Conservation (phyloP, 768 basidiomycete species). For the Boletellus emodensis region DNA sequence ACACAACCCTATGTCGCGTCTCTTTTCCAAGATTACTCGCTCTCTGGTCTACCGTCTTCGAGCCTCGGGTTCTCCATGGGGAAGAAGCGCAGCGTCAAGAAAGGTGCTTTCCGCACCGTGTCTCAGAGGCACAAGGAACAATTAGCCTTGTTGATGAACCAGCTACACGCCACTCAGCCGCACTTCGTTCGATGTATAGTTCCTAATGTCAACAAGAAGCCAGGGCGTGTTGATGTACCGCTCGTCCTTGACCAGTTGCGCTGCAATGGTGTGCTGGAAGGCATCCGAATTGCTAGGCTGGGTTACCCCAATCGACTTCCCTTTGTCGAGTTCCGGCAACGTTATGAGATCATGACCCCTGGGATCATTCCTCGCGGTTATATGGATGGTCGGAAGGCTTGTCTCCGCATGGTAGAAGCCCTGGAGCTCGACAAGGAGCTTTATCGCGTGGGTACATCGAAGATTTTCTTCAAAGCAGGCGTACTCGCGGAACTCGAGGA, state of each 20-base stretch:
- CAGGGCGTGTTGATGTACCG: slow-evolving; percentile 87
- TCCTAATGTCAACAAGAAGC: slow-evolving; percentile 88
- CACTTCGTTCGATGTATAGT: slow-evolving; percentile 99
- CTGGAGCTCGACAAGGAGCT: slow-evolving; percentile 81
- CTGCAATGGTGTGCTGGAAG: slow-evolving; percentile 98
- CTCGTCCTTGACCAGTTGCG: slow-evolving; percentile 94
- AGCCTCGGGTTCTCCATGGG: slow-evolving; percentile 37
- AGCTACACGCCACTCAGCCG: slow-evolving; percentile 90
- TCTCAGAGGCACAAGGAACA: slow-evolving; percentile 96
- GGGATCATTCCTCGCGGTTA: slow-evolving; percentile 92
- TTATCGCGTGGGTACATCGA: slow-evolving; percentile 92
- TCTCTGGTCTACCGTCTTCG: slow-evolving; percentile 30
- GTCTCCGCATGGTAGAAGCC: slow-evolving; percentile 82
- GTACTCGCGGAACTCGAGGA: slow-evolving; percentile 96
- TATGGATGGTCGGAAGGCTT: slow-evolving; percentile 97
- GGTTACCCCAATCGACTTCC: slow-evolving; percentile 97
- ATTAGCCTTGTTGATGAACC: slow-evolving; percentile 83
- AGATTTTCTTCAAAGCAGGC: slow-evolving; percentile 99
- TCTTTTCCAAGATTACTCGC: slow-evolving; percentile 76
- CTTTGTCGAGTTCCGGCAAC: slow-evolving; percentile 95
- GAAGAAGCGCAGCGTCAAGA: slow-evolving; percentile 80
- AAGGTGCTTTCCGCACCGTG: slow-evolving; percentile 95
- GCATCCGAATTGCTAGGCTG: slow-evolving; percentile 94
- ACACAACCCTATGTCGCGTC: slow-evolving; percentile 75
- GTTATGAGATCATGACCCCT: slow-evolving; percentile 94